phyloP scores from a whole-genome alignment of 192 early-diverging fungal genomes.

The Coemansia aciculifera region DNA sequence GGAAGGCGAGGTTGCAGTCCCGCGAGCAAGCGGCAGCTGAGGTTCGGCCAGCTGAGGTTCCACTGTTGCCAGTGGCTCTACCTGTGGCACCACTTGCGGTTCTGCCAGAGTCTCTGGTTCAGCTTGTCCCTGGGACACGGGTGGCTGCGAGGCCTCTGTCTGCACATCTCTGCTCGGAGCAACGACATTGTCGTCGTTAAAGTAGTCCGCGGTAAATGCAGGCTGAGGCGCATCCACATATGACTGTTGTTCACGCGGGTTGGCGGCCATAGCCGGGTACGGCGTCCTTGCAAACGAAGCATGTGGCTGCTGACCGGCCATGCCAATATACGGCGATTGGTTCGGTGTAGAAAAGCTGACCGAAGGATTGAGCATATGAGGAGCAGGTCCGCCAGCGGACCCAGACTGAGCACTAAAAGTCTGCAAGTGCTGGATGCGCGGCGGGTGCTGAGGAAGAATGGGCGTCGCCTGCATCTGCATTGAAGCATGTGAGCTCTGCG shows the following conservation, averaged over 20 bases:
- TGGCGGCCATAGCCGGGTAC: conserved; percentile 17
- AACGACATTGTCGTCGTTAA: conserved; percentile 8
- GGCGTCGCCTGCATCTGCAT: conserved; percentile 13
- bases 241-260: background rate
- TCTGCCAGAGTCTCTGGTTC: background rate
- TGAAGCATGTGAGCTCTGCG: conserved; percentile 4
- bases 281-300: conserved; percentile 32
- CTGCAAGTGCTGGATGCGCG: background rate
- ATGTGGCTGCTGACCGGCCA: conserved; percentile 3
- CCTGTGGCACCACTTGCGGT: background rate
- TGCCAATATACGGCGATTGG: conserved; percentile 26
- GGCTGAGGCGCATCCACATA: conserved; percentile 4
- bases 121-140: background rate
- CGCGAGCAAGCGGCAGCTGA: background rate
- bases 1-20: background rate
- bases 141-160: background rate
- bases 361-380: background rate
- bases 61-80: background rate
- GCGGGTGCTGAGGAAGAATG: conserved; percentile 9
- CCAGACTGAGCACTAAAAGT: background rate
- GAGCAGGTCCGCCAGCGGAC: conserved; percentile 3
- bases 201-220: conserved; percentile 32
- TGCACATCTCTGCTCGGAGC: conserved; percentile 10
- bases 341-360: conserved; percentile 21
- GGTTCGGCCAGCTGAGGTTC: background rate